Evolutionary conservation across 2,329 filamentous ascomycete species (phyloP).

Genomic region (Fusarium coicis): DNA sequence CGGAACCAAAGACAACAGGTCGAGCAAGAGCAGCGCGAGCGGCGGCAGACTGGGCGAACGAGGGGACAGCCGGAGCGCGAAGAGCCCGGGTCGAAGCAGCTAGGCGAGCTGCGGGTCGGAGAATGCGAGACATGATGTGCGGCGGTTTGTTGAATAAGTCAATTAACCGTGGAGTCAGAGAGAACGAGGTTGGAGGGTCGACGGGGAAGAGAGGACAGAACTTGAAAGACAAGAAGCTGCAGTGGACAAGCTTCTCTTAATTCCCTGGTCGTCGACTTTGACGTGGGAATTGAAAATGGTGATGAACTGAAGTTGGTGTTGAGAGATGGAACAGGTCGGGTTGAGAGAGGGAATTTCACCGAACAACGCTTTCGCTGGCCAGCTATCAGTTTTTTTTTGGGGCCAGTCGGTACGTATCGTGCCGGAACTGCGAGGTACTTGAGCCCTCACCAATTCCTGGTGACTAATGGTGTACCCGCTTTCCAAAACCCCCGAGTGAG

Average conservation of each 20-base stretch:
- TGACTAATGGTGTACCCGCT: constrained; percentile 34
- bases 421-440: constrained; percentile 45
- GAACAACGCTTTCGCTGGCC: constrained; percentile 40
- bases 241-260: constrained; percentile 39
- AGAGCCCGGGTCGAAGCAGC: constrained; percentile 56
- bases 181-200: constrained; percentile 22
- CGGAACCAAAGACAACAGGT: constrained; percentile 52
- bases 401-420: constrained; percentile 46
- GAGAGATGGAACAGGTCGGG: constrained; percentile 42
- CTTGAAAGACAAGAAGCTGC: constrained; percentile 36
- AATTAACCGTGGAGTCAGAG: constrained; percentile 39
- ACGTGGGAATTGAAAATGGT: constrained; percentile 41
- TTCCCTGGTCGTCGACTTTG: constrained; percentile 42
- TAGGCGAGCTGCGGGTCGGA: constrained; percentile 62
- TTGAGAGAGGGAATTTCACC: constrained; percentile 49
- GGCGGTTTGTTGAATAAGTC: constrained; percentile 29
- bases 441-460: constrained; percentile 10
- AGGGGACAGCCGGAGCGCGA: constrained; percentile 49
- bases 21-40: constrained; percentile 52
- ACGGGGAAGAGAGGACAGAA: constrained; percentile 19
- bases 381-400: constrained; percentile 47
- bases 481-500: constrained; percentile 40
- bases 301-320: constrained; percentile 42
- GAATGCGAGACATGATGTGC: constrained; percentile 60
- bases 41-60: constrained; percentile 53